Evolutionary conservation across 768 basidiomycete genomes (phyloP).

Genomic region (Calocybe cyanea): DNA sequence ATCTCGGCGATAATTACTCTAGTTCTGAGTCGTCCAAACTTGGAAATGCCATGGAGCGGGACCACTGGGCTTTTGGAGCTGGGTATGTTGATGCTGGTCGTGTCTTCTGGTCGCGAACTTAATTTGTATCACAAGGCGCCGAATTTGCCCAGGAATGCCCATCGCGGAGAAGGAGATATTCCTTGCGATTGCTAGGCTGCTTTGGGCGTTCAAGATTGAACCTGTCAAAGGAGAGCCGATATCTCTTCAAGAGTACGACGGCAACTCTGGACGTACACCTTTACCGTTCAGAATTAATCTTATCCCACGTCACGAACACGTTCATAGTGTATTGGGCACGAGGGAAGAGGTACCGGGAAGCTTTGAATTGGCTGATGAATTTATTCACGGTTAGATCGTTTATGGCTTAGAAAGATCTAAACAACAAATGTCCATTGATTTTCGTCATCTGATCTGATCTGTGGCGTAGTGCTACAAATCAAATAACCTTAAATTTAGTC

Average conservation of each 20-base stretch:
- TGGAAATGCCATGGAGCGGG: conserved; percentile 37
- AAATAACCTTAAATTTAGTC: too few relatives aligned
- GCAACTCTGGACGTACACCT: conserved; percentile 38
- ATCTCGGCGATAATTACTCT: conserved; percentile 30
- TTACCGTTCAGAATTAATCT: conserved; percentile 33
- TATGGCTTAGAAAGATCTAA: too few relatives aligned
- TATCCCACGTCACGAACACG: too few relatives aligned
- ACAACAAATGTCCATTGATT: too few relatives aligned
- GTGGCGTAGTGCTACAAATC: too few relatives aligned
- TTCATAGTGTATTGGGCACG: too few relatives aligned
- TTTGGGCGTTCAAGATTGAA: conserved; percentile 41
- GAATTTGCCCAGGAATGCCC: conserved; percentile 41
- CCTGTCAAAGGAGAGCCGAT: conserved; percentile 37
- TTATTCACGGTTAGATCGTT: too few relatives aligned
- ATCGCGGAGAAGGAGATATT: conserved; percentile 44
- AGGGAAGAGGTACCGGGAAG: too few relatives aligned
- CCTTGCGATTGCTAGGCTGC: conserved; percentile 35
- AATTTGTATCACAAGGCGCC: conserved; percentile 20
- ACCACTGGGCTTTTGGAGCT: conserved; percentile 48
- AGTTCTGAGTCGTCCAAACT: conserved; percentile 41
- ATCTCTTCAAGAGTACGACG: conserved; percentile 41
- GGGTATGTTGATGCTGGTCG: conserved; percentile 27
- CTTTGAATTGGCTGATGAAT: too few relatives aligned
- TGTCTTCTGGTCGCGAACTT: neutral
- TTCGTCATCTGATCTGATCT: too few relatives aligned